Conservation (phyloP, 345 rosid genomes). For the Brassica incana region DNA sequence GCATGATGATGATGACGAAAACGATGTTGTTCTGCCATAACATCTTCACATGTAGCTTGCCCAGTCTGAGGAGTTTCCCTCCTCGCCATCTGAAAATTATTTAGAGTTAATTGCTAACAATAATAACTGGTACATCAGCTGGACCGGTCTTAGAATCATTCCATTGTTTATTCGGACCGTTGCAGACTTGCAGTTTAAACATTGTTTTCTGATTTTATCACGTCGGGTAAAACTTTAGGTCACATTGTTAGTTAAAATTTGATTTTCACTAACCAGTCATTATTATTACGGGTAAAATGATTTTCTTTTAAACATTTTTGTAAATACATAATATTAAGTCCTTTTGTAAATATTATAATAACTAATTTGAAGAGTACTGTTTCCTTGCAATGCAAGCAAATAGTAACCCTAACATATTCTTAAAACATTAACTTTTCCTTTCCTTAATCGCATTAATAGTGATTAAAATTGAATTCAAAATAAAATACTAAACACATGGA, state of each 20-base stretch:
- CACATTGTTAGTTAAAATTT: conserved; percentile 26
- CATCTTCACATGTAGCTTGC: conserved; percentile 35
- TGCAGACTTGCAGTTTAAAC: conserved; percentile 30
- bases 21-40: conserved; percentile 58
- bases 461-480: neutral
- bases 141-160: neutral
- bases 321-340: neutral
- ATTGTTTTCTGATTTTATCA: conserved; percentile 36
- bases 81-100: conserved; percentile 27
- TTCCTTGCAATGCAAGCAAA: conserved; percentile 9
- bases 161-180: neutral
- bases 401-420: conserved; percentile 11
- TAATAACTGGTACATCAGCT: neutral
- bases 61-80: conserved; percentile 32
- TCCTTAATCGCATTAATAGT: neutral
- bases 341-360: neutral
- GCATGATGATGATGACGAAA: conserved; percentile 43
- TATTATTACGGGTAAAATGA: neutral
- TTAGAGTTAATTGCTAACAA: neutral
- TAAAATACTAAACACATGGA: neutral
- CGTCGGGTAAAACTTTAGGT: conserved; percentile 32
- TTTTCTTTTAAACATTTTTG: neutral
- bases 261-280: neutral
- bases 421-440: neutral
- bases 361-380: neutral